Evolutionary conservation across 1,284 basidiomycete genomes (phyloP).

Genomic region (Cutaneotrichosporon sp.): DNA sequence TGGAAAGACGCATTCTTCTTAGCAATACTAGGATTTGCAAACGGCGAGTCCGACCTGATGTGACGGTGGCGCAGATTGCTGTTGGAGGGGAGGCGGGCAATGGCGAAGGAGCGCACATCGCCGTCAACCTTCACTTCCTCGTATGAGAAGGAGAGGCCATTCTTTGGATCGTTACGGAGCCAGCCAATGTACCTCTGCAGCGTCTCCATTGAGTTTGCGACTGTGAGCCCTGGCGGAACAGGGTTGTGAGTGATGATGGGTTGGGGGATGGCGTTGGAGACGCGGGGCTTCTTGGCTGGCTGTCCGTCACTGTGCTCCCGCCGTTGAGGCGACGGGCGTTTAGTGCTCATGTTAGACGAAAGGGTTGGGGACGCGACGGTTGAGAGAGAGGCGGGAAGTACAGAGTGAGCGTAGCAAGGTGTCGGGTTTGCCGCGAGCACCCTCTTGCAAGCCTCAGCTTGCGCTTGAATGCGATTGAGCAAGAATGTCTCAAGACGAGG

Average conservation of each 20-base stretch:
- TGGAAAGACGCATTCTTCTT: conserved; percentile 22
- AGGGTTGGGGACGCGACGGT: not conserved
- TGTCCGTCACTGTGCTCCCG: not conserved
- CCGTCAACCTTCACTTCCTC: not conserved
- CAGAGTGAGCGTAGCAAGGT: no score
- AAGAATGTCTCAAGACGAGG: no score
- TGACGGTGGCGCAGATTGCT: conserved; percentile 3
- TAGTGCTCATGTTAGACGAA: not conserved
- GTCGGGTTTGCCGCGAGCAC: no score
- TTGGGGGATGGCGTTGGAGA: not conserved
- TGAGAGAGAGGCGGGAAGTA: no score
- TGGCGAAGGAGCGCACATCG: not conserved
- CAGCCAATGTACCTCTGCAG: conserved; percentile 13
- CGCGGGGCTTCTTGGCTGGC: not conserved
- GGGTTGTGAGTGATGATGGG: not conserved
- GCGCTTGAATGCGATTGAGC: no score
- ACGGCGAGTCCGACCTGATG: not conserved
- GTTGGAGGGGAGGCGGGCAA: conserved; percentile 11
- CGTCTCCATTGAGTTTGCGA: conserved; percentile 3
- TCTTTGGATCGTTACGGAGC: conserved; percentile 12
- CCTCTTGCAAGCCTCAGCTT: no score
- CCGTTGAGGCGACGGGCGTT: not conserved
- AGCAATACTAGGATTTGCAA: conserved; percentile 16
- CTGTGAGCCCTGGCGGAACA: not conserved
- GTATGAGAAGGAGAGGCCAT: not conserved